A percentile compares a stretch with the other conserved stretches of the same genome.
These are phyloP conservation scores for Pseudevernia furfuracea DNA, from an alignment of 495 filamentous ascomycete species.

Conservation along the genomic window DNA sequence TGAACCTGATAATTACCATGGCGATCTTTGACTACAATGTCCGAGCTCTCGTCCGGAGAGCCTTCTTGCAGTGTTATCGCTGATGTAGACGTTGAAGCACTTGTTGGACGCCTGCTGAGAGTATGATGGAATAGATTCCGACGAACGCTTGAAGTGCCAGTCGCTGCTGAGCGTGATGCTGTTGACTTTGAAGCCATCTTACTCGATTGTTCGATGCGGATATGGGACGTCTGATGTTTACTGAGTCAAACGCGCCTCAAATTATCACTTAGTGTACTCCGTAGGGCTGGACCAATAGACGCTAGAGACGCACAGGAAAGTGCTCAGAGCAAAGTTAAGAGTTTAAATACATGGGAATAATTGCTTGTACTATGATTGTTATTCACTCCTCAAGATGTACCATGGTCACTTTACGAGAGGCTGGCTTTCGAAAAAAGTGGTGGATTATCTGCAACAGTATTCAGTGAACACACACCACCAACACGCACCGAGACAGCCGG, in stretches of 20 bases:
- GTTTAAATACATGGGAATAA: no score
- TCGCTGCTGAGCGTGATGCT: conserved; percentile 18
- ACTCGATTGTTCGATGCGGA: not conserved
- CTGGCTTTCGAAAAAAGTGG: not conserved
- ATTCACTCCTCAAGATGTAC: not conserved
- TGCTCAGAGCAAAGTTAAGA: no score
- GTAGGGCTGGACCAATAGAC: not conserved
- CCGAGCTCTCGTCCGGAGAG: conserved; percentile 44
- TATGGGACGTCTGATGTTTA: not conserved
- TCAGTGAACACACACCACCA: no score
- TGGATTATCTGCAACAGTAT: not conserved
- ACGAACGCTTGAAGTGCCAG: conserved; percentile 41
- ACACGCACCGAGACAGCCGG: no score
- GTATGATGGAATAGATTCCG: conserved; percentile 71
- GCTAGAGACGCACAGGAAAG: not conserved
- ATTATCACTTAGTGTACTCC: not conserved
- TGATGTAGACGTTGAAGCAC: conserved; percentile 33
- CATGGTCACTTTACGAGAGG: not conserved
- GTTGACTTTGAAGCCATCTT: conserved; percentile 29
- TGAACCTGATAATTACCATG: conserved; percentile 69
- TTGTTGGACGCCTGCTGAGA: conserved; percentile 58
- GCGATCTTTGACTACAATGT: conserved; percentile 69
- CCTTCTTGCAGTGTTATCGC: conserved; percentile 31
- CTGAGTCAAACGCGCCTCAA: not conserved
- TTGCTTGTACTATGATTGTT: no score